Percentiles rank a stretch among this genome's conserved stretches.
phyloP scores from a whole-genome alignment of 2,329 filamentous ascomycete species.

The Moelleriella libera region DNA sequence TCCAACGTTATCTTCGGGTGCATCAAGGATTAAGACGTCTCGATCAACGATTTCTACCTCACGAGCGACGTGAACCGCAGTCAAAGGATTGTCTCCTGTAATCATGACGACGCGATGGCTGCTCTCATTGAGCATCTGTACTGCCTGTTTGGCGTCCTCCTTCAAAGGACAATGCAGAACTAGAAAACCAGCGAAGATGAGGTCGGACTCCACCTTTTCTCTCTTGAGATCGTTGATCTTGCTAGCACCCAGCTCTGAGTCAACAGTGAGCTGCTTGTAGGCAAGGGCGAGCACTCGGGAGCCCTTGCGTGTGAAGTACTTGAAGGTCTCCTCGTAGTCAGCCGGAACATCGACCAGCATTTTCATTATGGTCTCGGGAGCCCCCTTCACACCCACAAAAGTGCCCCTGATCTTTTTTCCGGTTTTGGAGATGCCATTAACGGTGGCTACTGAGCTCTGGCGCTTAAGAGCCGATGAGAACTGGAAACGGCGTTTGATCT shows the following conservation, averaged over 20 bases:
- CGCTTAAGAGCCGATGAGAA: conserved; percentile 95
- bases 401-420: conserved; percentile 70
- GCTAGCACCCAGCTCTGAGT: conserved; percentile 66
- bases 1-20: conserved; percentile 75
- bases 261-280: conserved; percentile 78
- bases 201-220: conserved; percentile 72
- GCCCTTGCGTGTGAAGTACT: conserved; percentile 92
- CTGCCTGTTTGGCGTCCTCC: conserved; percentile 84
- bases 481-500: conserved; percentile 93
- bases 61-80: conserved; percentile 85
- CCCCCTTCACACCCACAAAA: conserved; percentile 91
- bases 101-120: conserved; percentile 99
- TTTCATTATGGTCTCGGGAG: conserved; percentile 89
- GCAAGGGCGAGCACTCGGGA: conserved; percentile 86
- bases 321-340: conserved; percentile 95
- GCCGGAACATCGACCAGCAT: conserved; percentile 74
- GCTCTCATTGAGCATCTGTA: conserved; percentile 96
- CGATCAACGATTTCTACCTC: conserved; percentile 97
- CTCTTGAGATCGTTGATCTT: conserved; percentile 90
- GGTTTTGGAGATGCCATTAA: conserved; percentile 57
- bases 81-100: conserved; percentile 93
- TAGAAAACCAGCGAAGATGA: conserved; percentile 88
- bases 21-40: conserved; percentile 86
- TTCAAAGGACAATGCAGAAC: conserved; percentile 93
- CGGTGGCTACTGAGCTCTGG: conserved; percentile 83